These are phyloP conservation scores for Citrus medica DNA, from an alignment of 345 rosid species.

Conservation along the genomic window DNA sequence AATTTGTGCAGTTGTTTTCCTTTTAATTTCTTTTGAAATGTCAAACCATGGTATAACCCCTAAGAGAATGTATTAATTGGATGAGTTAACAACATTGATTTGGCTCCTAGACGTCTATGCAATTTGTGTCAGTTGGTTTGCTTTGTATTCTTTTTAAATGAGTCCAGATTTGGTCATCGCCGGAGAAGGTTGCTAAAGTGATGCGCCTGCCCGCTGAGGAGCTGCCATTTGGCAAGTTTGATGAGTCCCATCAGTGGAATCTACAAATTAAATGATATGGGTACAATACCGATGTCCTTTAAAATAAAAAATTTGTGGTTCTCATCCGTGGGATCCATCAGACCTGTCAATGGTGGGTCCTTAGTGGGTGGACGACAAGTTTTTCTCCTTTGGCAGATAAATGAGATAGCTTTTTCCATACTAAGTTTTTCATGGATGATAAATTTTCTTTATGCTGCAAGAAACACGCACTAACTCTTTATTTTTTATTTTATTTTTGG, in stretches of 20 bases:
- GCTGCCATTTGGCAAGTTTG: no score
- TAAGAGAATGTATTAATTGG: neutral
- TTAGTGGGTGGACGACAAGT: no score
- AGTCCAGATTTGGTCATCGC: neutral
- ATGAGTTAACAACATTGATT: neutral
- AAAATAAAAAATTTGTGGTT: no score
- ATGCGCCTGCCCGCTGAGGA: no score
- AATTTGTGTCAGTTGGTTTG: neutral
- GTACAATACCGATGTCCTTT: no score
- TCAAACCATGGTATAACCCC: neutral
- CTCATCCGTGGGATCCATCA: no score
- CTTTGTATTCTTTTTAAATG: neutral
- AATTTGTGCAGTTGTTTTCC: neutral
- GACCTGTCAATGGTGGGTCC: no score
- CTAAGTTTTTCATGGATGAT: neutral
- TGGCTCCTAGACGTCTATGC: neutral
- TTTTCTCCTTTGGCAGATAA: neutral
- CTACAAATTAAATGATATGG: no score
- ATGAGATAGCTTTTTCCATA: neutral
- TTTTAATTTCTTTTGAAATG: neutral
- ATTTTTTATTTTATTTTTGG: neutral
- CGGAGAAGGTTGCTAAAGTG: no score
- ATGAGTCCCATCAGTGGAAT: no score
- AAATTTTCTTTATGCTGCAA: neutral
- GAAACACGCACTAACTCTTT: neutral